Evolutionary conservation across 179 eudicot species (phyloP), one percentile per base, ranked within the genome.

Genomic region (Patellifolia procumbens): DNA sequence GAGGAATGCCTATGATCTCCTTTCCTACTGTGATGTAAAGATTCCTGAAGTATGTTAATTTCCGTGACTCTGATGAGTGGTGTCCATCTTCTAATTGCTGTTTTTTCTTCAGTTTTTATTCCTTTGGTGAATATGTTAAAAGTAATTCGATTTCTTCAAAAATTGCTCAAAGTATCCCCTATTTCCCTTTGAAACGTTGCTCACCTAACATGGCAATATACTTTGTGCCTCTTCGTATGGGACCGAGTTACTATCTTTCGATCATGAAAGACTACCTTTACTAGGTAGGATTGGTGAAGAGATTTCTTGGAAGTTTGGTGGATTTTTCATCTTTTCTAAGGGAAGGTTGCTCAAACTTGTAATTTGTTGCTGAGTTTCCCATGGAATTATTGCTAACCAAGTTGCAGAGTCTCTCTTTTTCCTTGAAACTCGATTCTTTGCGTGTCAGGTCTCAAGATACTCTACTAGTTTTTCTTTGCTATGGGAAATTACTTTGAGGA

Each of bases 1-100:
- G 63, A 91, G 98, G 76, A 95, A 95, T 87, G 97, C 97, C 64
- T 89, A 88, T 85, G 99, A 95, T 83, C 83, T 95, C 71, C 96
- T 95, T 59, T 93, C 97, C 51, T 69, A 72, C 35, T 93, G 97
- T 78, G 83, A 84, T 70, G 88, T 95, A 81, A 71, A 77, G 66
- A 86, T 95, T 79, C 91, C 98, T 10, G 80, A 85, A 94, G 99
- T 95, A 89, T 51, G 81, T 59, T 16, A 62, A 13, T 78, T 68
- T 20, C 28, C 26, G 37, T 78, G 75, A 73, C 24, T 42, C 39
- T 53, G 13, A 66, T 20, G n/a, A n/a, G n/a, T n/a, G n/a, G n/a
- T n/a, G n/a, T 53, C 17, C 26, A 60, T 64, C 16, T 31, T 80
- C 5, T 45, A 17, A 6, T 46, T 53, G 34, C 6, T 7, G 5